A percentile compares a stretch with the other conserved stretches of the same genome.
Conservation (phyloP, 1,284 basidiomycete species). For the Schizopora paradoxa region DNA sequence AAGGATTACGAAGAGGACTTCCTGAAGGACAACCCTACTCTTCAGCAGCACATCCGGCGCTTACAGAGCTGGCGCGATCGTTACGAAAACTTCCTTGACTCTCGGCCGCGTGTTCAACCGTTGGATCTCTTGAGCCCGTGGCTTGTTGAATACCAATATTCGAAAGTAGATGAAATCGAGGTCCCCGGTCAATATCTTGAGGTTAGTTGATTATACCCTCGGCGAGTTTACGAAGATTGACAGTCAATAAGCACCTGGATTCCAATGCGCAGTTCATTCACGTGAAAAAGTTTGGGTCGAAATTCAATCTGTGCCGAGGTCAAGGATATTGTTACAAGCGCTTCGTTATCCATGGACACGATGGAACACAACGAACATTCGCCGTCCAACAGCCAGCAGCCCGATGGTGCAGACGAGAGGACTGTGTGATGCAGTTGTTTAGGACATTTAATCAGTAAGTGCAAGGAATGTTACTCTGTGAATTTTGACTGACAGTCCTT, state of each 20-base stretch:
- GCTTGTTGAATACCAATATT: constrained; percentile 96
- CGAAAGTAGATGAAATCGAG: constrained; percentile 97
- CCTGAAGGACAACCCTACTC: constrained; percentile 71
- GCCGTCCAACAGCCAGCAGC: constrained; percentile 88
- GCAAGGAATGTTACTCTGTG: background rate
- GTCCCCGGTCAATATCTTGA: constrained; percentile 98
- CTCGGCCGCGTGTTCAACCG: constrained; percentile 79
- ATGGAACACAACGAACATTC: constrained; percentile 86
- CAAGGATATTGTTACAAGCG: constrained; percentile 88
- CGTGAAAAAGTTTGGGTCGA: constrained; percentile 88
- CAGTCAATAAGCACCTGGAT: constrained; percentile 75
- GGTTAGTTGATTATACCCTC: constrained; percentile 39
- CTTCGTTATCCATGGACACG: constrained; percentile 89
- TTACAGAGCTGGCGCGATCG: constrained; percentile 92
- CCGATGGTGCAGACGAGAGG: constrained; percentile 88
- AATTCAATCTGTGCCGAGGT: constrained; percentile 84
- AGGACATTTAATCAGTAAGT: constrained; percentile 87
- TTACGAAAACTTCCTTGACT: constrained; percentile 84
- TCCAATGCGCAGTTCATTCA: constrained; percentile 89
- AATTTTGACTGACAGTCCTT: constrained; percentile 4
- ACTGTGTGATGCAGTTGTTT: constrained; percentile 88
- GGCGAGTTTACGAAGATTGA: constrained; percentile 1
- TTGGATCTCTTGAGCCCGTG: constrained; percentile 91
- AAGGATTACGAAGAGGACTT: constrained; percentile 93
- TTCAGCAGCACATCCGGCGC: constrained; percentile 86